These are phyloP conservation scores for Penicillium polonicum DNA, from an alignment of 2,329 filamentous ascomycete genomes.

Conservation along the genomic window DNA sequence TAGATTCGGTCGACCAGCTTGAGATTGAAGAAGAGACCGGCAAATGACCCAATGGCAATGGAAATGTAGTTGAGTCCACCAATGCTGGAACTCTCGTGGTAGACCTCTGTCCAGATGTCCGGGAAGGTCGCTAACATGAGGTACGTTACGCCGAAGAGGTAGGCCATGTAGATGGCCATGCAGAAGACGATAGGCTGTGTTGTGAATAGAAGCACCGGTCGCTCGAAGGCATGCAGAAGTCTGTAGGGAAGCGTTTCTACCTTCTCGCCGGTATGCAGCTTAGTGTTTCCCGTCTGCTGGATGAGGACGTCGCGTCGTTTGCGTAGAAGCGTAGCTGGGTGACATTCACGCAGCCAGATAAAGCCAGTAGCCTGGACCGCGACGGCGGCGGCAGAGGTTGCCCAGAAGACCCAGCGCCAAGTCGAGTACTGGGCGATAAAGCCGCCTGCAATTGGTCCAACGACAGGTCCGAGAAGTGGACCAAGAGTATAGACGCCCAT, in stretches of 20 bases:
- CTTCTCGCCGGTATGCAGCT: constrained; percentile 32
- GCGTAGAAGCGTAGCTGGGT: constrained; percentile 60
- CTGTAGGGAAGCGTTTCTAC: constrained; percentile 17
- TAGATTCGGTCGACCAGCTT: not conserved
- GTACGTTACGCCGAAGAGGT: constrained; percentile 24
- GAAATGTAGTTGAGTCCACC: not conserved
- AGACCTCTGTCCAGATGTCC: not conserved
- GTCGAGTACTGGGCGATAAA: constrained; percentile 60
- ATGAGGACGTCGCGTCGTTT: constrained; percentile 43
- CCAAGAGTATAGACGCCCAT: constrained; percentile 59
- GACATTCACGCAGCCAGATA: constrained; percentile 61
- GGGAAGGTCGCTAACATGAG: not conserved
- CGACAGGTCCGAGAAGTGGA: constrained; percentile 60
- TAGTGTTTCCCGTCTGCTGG: not conserved
- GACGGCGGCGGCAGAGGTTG: constrained; percentile 59
- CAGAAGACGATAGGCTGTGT: constrained; percentile 59
- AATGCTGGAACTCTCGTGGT: not conserved
- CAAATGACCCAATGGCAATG: not conserved
- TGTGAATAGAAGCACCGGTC: constrained; percentile 53
- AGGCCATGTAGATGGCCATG: constrained; percentile 53
- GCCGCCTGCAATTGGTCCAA: constrained; percentile 62
- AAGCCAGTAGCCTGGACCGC: constrained; percentile 59
- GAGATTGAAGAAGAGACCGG: not conserved
- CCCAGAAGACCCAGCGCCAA: constrained; percentile 71
- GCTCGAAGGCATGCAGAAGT: constrained; percentile 18